These are phyloP conservation scores for Inonotus obliquus DNA, from an alignment of 1,284 basidiomycete genomes.

Conservation along the genomic window DNA sequence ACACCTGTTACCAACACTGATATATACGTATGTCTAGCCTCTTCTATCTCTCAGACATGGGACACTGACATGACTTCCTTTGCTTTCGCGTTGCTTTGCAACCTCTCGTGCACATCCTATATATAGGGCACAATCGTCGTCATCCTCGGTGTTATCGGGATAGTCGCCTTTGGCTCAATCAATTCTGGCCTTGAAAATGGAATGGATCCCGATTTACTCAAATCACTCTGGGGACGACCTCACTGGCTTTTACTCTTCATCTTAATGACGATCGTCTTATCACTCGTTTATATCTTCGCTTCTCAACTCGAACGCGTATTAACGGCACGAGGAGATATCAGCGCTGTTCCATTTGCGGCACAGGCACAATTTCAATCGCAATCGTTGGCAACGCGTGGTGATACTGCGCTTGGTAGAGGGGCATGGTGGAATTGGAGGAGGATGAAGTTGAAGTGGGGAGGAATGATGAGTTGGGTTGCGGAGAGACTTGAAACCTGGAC, in stretches of 20 bases:
- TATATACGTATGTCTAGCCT: conserved; percentile 54
- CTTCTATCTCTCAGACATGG: not conserved
- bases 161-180: conserved; percentile 81
- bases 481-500: conserved; percentile 72
- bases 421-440: not conserved
- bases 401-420: not conserved
- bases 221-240: conserved; percentile 74
- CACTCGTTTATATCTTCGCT: conserved; percentile 59
- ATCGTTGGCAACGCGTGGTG: not conserved
- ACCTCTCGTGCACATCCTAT: not conserved
- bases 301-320: conserved; percentile 65
- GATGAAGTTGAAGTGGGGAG: conserved; percentile 38
- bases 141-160: conserved; percentile 78
- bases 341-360: conserved; percentile 48
- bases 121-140: conserved; percentile 74
- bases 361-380: conserved; percentile 23
- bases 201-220: conserved; percentile 69
- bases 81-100: not conserved
- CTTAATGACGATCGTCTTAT: conserved; percentile 66
- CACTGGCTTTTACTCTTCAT: conserved; percentile 90
- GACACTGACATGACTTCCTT: not conserved
- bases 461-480: conserved; percentile 49
- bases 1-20: conserved; percentile 78
- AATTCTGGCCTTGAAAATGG: conserved; percentile 69
- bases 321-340: conserved; percentile 58